These are phyloP conservation scores for Magnusiomyces tetraspermus DNA, from an alignment of 1,139 yeast species.

Conservation along the genomic window DNA sequence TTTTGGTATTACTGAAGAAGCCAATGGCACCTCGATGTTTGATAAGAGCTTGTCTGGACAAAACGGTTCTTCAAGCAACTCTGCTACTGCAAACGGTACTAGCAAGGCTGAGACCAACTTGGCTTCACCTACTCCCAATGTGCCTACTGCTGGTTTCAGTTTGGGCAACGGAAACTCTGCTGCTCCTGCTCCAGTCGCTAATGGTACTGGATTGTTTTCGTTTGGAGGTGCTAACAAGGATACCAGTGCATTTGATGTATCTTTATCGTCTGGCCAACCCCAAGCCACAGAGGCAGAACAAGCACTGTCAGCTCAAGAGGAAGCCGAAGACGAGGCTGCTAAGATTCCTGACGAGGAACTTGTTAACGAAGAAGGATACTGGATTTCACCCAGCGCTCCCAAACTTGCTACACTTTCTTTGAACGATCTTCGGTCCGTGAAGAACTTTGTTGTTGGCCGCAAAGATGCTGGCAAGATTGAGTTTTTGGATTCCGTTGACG, in stretches of 20 bases:
- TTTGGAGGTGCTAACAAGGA: background rate
- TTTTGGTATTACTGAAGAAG: background rate
- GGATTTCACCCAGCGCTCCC: constrained; percentile 71
- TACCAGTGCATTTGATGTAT: no score
- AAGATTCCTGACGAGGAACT: constrained; percentile 33
- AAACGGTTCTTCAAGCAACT: background rate
- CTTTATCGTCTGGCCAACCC: background rate
- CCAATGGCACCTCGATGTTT: background rate
- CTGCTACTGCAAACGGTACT: background rate
- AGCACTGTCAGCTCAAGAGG: background rate
- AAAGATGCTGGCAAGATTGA: constrained; percentile 67
- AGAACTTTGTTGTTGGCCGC: constrained; percentile 68
- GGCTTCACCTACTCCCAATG: no score
- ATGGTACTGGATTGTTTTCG: background rate
- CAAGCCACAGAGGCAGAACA: background rate
- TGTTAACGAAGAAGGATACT: constrained; percentile 63
- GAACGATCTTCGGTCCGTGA: constrained; percentile 54
- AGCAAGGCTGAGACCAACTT: no score
- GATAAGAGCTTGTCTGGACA: constrained; percentile 5
- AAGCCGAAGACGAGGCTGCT: background rate
- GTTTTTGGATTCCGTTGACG: constrained; percentile 74
- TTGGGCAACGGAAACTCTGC: no score
- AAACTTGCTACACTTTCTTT: constrained; percentile 52
- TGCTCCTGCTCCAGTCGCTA: background rate
- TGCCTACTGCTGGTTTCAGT: no score